Base-by-base conservation (phyloP, 1,284 basidiomycete species). In the Sanghuangporus sanghuang region DNA sequence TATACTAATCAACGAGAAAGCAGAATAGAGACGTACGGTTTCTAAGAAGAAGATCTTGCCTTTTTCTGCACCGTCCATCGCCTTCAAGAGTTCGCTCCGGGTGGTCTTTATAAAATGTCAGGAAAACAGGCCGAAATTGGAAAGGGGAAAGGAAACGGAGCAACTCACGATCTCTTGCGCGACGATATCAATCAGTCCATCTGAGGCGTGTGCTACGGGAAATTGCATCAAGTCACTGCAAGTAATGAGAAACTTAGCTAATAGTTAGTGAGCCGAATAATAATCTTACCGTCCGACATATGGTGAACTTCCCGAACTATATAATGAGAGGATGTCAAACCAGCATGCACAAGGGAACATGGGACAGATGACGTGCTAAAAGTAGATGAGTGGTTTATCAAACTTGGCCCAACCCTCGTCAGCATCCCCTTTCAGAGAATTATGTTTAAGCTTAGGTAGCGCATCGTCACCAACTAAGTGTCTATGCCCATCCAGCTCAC, bases 141-240 rank as follows among this genome's bases (percentile, higher is more conserved):
- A 38, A 7, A 18, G 46, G 11, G 42, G 2, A 32, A 32, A 32
- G 27, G 27, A 32, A 5, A 32, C 27, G 18, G 8, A 18, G 8
- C 2, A n/a, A 68, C 79, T 59, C 67, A 91, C 92, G 61, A 81
- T 69, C 60, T 84, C 82, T 76, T 95, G 89, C 18, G 87, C 78
- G 42, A 85, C 84, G 21, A 96, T 74, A 71, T 97, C 94, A 61
- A 96, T 85, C 44, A 89, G 72, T 0, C 94, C 95, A 70, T 94
- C 89, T 57, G 90, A 86, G 0, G 90, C 85, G 44, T 86, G 75
- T 1, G 92, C 87, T 3, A 92, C 86, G 0, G 94, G 94, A 74
- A 95, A 96, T 60, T 94, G 88, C 87, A 95, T 91, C 48, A 93
- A 77, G 72, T 94, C 90, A 57, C 89, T 85, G 59, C 35, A 12